Base-by-base conservation (phyloP, 139 green algal species). In the Ettlia oleoabundans region DNA sequence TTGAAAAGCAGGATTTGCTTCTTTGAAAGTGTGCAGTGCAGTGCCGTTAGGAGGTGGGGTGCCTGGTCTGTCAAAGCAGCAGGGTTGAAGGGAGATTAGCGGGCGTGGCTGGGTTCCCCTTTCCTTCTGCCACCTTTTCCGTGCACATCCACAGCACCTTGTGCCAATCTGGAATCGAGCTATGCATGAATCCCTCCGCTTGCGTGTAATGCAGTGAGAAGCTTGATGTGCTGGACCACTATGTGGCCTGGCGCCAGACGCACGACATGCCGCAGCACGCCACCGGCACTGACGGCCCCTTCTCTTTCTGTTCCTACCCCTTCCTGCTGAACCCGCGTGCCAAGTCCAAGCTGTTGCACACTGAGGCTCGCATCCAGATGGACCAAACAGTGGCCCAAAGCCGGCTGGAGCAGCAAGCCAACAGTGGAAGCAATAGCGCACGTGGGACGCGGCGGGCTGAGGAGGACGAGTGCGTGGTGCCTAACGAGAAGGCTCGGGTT, bases 211-310 rank as follows among this genome's bases (percentile, higher is more conserved):
- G 55, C 87, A 94, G 90, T 78, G 92, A 96, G 83, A 95, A 96
- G 90, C 91, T 98, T 82, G 94, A 97, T 82, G 92, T 98, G 51
- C 82, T 94, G 85, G 93, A 98, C 82, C 93, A 97, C 86, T 98
- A 97, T 84, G 91, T 95, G 28, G 93, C 93, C 0, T 98, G 94
- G 93, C 87, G 94, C 15, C 93, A 97, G 78, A 94, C 86, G 15
- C 92, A 93, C 79, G 89, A 93, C 76, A 83, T 84, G 81, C 87
- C 89, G 24, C 76, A 87, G 64, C 88, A 91, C 52, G 69, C 53
- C 24, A 42, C 73, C 63, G 76, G 76, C n/a, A 38, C 69, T 30
- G 93, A 96, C 66, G 91, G 92, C 37, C 94, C 93, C 76, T 97
- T 98, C 85, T 94, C 88, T 72, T 97, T 98, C 83, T 98, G 94